These are phyloP conservation scores for Mucuna pruriens DNA, from an alignment of 306 rosid species.

Conservation along the genomic window DNA sequence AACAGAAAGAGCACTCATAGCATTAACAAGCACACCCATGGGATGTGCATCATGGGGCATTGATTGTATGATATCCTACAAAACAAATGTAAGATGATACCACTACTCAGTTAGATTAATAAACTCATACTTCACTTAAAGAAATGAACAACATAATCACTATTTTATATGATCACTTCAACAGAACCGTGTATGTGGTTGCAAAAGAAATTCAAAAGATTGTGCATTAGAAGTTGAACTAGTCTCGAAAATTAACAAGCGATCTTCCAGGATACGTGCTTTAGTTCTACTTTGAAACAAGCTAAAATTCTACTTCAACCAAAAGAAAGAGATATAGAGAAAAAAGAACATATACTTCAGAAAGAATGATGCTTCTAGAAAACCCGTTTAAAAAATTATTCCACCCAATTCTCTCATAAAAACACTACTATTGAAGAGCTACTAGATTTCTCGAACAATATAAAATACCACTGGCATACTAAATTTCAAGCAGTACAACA, in stretches of 20 bases:
- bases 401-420: neutral
- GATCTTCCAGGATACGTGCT: neutral
- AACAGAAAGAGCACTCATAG: slow-evolving; percentile 84
- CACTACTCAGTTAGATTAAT: neutral
- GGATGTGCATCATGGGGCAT: slow-evolving; percentile 99
- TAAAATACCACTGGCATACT: neutral
- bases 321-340: neutral
- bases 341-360: neutral
- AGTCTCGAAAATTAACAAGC: slow-evolving; percentile 1
- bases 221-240: neutral
- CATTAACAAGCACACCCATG: slow-evolving; percentile 87
- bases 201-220: slow-evolving; percentile 14
- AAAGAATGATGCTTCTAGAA: slow-evolving; percentile 1
- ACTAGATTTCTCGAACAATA: neutral
- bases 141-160: neutral
- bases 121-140: slow-evolving; percentile 5
- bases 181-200: neutral
- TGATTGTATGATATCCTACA: slow-evolving; percentile 82
- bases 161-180: slow-evolving; percentile 7
- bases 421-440: slow-evolving; percentile 2
- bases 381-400: neutral
- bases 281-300: neutral
- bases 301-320: neutral
- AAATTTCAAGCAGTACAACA: slow-evolving; percentile 9
- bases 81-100: slow-evolving; percentile 36